Percentiles rank a stretch among this genome's conserved stretches.
Evolutionary conservation across 2,329 filamentous ascomycete species (phyloP).

Genomic region (Cladosporium velox): DNA sequence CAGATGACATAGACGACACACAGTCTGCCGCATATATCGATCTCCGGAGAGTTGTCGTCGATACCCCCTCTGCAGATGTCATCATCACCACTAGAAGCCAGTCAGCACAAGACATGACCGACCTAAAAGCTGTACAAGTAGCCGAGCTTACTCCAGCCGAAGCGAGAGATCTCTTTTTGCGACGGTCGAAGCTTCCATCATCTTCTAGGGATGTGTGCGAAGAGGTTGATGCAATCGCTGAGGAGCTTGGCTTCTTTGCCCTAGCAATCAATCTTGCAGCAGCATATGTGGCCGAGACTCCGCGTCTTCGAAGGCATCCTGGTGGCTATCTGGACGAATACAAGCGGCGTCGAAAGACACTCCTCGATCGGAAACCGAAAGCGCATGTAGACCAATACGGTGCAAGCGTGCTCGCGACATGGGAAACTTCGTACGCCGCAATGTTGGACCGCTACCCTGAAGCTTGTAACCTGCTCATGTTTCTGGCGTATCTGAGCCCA

Average conservation of each 20-base stretch:
- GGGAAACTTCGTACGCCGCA: slow-evolving; percentile 28
- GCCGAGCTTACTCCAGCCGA: background rate
- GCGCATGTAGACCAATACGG: slow-evolving; percentile 27
- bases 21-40: background rate
- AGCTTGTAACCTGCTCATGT: slow-evolving; percentile 23
- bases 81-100: background rate
- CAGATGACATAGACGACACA: background rate
- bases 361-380: background rate
- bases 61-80: background rate
- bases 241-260: slow-evolving; percentile 5
- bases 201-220: background rate
- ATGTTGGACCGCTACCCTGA: slow-evolving; percentile 23
- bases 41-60: background rate
- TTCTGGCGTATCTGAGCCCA: slow-evolving; percentile 2
- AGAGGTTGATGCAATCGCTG: background rate
- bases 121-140: background rate
- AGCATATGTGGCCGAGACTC: background rate
- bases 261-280: slow-evolving; percentile 2
- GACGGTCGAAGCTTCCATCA: slow-evolving; percentile 3
- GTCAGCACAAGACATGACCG: background rate
- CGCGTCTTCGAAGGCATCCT: background rate
- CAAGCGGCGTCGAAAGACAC: background rate
- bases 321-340: background rate
- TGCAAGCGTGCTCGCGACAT: slow-evolving; percentile 32
- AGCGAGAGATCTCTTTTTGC: slow-evolving; percentile 1